A percentile compares a stretch with the other conserved stretches of the same genome.
phyloP scores from a whole-genome alignment of 2,329 filamentous ascomycete species.

The Diaporthe longicolla region DNA sequence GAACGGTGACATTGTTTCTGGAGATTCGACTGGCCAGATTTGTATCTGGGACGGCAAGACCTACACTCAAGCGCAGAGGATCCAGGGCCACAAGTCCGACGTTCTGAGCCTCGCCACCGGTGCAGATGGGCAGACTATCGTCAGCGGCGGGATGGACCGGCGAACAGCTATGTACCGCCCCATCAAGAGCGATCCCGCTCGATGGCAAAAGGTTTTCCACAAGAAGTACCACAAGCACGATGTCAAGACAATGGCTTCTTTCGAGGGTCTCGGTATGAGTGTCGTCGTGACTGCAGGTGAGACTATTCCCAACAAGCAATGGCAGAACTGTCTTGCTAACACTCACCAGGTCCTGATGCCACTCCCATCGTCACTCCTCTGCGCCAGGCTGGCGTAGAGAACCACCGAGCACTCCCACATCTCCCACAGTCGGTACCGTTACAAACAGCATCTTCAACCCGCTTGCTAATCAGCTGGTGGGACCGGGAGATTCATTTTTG shows the following conservation, averaged over 20 bases:
- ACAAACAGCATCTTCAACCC: constrained; percentile 78
- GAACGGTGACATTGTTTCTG: constrained; percentile 92
- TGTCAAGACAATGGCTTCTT: constrained; percentile 93
- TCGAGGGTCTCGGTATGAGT: constrained; percentile 86
- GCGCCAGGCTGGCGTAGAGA: constrained; percentile 81
- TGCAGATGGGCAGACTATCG: constrained; percentile 82
- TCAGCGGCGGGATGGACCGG: constrained; percentile 93
- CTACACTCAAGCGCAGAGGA: constrained; percentile 87
- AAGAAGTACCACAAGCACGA: constrained; percentile 92
- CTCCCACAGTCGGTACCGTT: constrained; percentile 85
- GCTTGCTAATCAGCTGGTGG: constrained; percentile 93
- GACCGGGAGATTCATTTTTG: constrained; percentile 89
- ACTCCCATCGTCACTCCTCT: constrained; percentile 87
- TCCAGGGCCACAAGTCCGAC: constrained; percentile 91
- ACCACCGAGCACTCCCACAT: constrained; percentile 85
- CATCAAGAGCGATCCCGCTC: constrained; percentile 68
- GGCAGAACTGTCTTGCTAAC: constrained; percentile 50
- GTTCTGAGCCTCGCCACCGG: constrained; percentile 89
- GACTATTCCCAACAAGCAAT: constrained; percentile 45
- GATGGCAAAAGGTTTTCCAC: constrained; percentile 90
- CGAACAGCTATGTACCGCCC: constrained; percentile 87
- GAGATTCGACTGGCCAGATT: constrained; percentile 93
- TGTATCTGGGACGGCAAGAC: constrained; percentile 95
- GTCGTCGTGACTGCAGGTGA: constrained; percentile 92
- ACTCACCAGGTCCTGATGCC: constrained; percentile 80